These are phyloP conservation scores for Penicillium egyptiacum DNA, from an alignment of 495 filamentous ascomycete species.

Conservation along the genomic window DNA sequence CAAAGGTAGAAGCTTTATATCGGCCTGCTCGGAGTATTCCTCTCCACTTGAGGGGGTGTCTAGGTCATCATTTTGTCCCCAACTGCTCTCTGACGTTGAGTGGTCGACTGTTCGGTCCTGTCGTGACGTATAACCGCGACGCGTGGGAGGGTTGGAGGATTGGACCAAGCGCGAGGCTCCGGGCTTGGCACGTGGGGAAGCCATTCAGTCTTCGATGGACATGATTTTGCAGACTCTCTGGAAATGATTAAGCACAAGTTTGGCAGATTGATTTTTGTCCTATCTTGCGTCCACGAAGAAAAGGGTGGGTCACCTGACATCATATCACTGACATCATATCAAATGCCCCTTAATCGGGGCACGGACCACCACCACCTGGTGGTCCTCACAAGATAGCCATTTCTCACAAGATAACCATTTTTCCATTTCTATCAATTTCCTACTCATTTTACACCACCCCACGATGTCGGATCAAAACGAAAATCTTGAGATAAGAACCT, in stretches of 20 bases:
- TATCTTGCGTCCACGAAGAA: neutral
- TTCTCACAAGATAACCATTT: too few relatives aligned
- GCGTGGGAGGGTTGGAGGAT: conserved; percentile 2
- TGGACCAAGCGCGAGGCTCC: neutral
- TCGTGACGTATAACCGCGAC: conserved; percentile 1
- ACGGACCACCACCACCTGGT: too few relatives aligned
- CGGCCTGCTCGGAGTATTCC: conserved; percentile 16
- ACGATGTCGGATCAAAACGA: too few relatives aligned
- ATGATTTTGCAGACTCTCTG: conserved; percentile 4
- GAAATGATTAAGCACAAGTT: neutral
- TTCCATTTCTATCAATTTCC: too few relatives aligned
- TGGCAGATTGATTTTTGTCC: neutral
- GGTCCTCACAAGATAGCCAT: too few relatives aligned
- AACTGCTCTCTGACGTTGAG: neutral
- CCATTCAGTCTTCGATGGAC: conserved; percentile 6
- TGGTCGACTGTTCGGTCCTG: neutral
- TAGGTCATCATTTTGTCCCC: conserved; percentile 1
- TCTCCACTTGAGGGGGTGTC: conserved; percentile 19
- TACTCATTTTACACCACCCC: too few relatives aligned
- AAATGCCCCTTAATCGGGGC: neutral
- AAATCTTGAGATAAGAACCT: too few relatives aligned
- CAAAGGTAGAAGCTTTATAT: conserved; percentile 23
- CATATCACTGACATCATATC: neutral
- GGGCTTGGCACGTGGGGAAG: conserved; percentile 2
- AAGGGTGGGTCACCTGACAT: conserved; percentile 10